phyloP scores from a whole-genome alignment of 352 stramenopile genomes.

The Albugo candida region DNA sequence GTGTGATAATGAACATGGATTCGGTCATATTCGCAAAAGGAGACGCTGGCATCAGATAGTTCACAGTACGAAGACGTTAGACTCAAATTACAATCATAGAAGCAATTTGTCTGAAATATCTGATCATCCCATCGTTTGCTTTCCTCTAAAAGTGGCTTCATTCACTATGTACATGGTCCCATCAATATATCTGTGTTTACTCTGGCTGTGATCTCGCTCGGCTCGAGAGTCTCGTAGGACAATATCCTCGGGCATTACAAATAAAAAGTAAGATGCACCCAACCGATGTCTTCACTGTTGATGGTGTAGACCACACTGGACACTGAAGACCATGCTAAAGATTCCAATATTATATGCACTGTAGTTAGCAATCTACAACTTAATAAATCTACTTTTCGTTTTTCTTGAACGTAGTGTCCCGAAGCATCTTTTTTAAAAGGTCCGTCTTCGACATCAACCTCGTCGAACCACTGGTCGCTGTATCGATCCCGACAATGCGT shows the following conservation, averaged over 20 bases:
- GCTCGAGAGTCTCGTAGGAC: constrained; percentile 95
- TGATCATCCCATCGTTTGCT: constrained; percentile 79
- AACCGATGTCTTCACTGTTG: too few species aligned
- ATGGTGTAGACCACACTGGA: too few species aligned
- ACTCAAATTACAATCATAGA: neutral
- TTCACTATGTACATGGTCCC: constrained; percentile 88
- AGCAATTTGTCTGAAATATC: constrained; percentile 18
- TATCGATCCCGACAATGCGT: too few species aligned
- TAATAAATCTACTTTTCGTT: too few species aligned
- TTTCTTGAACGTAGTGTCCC: too few species aligned
- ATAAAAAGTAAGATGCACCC: too few species aligned
- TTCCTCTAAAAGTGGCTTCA: constrained; percentile 81
- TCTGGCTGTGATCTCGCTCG: constrained; percentile 98
- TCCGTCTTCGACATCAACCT: too few species aligned
- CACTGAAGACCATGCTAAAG: too few species aligned
- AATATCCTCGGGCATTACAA: constrained; percentile 95
- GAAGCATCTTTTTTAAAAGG: too few species aligned
- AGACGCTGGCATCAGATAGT: neutral
- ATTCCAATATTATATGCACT: too few species aligned
- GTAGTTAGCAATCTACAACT: too few species aligned
- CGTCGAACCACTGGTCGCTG: too few species aligned
- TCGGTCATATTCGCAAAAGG: constrained; percentile 79
- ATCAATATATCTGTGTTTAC: constrained; percentile 79
- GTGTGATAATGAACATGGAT: constrained; percentile 94
- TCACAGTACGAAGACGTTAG: neutral